phyloP scores from a whole-genome alignment of 2,329 filamentous ascomycete genomes.

The Curvularia hawaiiensis region DNA sequence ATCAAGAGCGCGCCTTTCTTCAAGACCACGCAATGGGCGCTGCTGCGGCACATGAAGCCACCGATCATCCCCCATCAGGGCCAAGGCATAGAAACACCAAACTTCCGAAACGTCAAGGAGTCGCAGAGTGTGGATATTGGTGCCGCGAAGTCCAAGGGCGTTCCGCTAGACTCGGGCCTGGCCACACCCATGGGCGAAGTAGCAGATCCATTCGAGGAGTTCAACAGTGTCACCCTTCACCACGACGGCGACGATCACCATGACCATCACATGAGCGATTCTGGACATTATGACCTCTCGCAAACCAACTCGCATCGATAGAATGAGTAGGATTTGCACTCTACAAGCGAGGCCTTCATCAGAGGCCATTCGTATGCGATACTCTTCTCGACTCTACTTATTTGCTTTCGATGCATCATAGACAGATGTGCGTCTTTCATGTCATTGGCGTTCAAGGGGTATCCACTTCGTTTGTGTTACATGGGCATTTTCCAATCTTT shows the following conservation, averaged over 20 bases:
- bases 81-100: slow-evolving; percentile 88
- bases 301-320: slow-evolving; percentile 35
- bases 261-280: slow-evolving; percentile 25
- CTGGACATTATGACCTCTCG: slow-evolving; percentile 27
- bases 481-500: slow-evolving; percentile 2
- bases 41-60: slow-evolving; percentile 96
- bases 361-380: slow-evolving; percentile 28
- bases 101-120: slow-evolving; percentile 98
- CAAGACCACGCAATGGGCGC: slow-evolving; percentile 92
- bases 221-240: slow-evolving; percentile 96
- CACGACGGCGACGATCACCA: slow-evolving; percentile 85
- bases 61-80: slow-evolving; percentile 94
- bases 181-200: slow-evolving; percentile 83
- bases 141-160: slow-evolving; percentile 67
- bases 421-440: slow-evolving; percentile 22
- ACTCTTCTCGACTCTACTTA: slow-evolving; percentile 37
- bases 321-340: not conserved
- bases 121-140: slow-evolving; percentile 88
- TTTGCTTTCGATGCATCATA: slow-evolving; percentile 29
- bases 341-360: slow-evolving; percentile 1
- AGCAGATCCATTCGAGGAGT: slow-evolving; percentile 94
- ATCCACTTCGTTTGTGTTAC: slow-evolving; percentile 12
- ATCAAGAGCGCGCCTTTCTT: slow-evolving; percentile 98
- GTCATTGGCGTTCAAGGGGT: slow-evolving; percentile 28
- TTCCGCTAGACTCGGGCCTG: slow-evolving; percentile 83